Evolutionary conservation across 192 early-diverging fungal species (phyloP).

Genomic region (Gryganskiella cystojenkinii): DNA sequence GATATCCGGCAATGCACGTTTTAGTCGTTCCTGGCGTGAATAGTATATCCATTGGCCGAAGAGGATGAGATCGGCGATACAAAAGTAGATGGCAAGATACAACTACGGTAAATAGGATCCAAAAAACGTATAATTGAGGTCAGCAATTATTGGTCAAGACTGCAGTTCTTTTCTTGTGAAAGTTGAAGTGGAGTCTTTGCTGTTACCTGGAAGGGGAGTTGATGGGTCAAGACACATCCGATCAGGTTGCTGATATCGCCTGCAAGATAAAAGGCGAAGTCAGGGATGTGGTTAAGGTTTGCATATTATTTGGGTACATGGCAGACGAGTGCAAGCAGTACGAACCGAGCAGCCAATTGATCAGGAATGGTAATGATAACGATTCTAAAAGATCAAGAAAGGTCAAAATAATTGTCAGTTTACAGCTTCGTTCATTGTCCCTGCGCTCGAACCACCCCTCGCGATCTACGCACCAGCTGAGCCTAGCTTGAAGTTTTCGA

Average conservation of each 20-base stretch:
- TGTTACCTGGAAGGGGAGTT: conserved; percentile 85
- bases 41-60: conserved; percentile 58
- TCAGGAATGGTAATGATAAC: conserved; percentile 66
- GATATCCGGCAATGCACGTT: conserved; percentile 10
- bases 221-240: conserved; percentile 76
- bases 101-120: conserved; percentile 37
- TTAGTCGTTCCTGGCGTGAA: conserved; percentile 20
- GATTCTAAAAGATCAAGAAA: conserved; percentile 39
- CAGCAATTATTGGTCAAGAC: too few relatives aligned
- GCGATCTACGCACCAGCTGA: conserved; percentile 42
- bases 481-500: conserved; percentile 62
- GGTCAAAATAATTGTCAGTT: not conserved
- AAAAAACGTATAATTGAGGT: too few relatives aligned
- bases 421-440: not conserved
- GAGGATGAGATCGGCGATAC: conserved; percentile 50
- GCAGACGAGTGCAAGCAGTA: too few relatives aligned
- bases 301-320: too few relatives aligned
- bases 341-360: conserved; percentile 74
- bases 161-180: too few relatives aligned
- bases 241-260: conserved; percentile 79
- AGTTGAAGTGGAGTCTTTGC: not conserved
- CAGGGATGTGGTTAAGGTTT: not conserved
- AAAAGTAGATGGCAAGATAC: conserved; percentile 63
- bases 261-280: conserved; percentile 15
- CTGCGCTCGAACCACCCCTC: not conserved